Evolutionary conservation across 805 yeast genomes (phyloP).

Genomic region (Cyberlindnera maclurae): DNA sequence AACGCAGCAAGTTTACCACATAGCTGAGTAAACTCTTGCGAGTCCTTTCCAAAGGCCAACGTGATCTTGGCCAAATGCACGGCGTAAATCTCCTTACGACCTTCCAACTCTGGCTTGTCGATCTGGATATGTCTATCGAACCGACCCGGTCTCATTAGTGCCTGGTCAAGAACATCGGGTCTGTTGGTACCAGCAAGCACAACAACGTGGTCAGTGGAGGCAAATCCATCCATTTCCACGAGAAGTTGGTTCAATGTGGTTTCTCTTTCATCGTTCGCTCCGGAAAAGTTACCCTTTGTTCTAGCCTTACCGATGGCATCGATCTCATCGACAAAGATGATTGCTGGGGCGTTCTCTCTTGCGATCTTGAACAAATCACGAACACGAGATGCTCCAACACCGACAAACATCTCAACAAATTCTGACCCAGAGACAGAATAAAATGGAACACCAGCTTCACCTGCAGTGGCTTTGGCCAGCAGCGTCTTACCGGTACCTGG

Average conservation of each 20-base stretch:
- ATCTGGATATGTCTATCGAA: slow-evolving; percentile 89
- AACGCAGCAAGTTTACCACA: slow-evolving; percentile 89
- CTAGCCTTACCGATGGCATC: slow-evolving; percentile 98
- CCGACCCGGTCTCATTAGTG: slow-evolving; percentile 94
- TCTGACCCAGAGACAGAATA: slow-evolving; percentile 95
- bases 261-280: slow-evolving; percentile 95
- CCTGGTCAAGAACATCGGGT: slow-evolving; percentile 87
- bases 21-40: slow-evolving; percentile 42
- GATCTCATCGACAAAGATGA: slow-evolving; percentile 95
- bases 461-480: slow-evolving; percentile 97
- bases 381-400: slow-evolving; percentile 97
- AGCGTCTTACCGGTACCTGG: slow-evolving; percentile 99
- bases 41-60: slow-evolving; percentile 39
- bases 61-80: slow-evolving; percentile 78
- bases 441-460: slow-evolving; percentile 98
- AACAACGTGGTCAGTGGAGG: slow-evolving; percentile 84
- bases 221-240: slow-evolving; percentile 99
- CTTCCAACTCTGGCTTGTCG: slow-evolving; percentile 92
- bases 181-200: slow-evolving; percentile 97
- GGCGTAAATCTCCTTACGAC: slow-evolving; percentile 85
- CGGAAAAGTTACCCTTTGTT: slow-evolving; percentile 61
- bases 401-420: slow-evolving; percentile 97
- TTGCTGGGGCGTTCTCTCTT: slow-evolving; percentile 88
- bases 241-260: slow-evolving; percentile 90
- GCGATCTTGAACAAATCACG: slow-evolving; percentile 93